phyloP scores from a whole-genome alignment of 805 yeast species.

The Lipomyces yamanashiensis region DNA sequence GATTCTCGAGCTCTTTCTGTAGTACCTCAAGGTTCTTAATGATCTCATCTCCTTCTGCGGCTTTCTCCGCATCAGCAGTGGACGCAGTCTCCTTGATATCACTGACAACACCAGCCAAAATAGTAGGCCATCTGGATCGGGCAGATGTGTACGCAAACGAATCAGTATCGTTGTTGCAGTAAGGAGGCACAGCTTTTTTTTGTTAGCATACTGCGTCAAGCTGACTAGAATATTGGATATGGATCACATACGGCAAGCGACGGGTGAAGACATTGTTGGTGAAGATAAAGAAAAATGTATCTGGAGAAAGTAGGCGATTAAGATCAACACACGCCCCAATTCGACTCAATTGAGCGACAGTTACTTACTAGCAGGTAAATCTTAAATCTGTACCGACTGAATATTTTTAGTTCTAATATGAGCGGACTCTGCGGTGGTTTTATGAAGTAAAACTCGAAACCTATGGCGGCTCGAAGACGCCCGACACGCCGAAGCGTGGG shows the following conservation, averaged over 20 bases:
- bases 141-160: constrained; percentile 87
- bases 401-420: neutral
- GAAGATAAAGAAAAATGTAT: too few species aligned
- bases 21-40: constrained; percentile 20
- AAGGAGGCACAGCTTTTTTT: constrained; percentile 43
- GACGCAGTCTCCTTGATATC: constrained; percentile 55
- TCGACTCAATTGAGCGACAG: too few species aligned
- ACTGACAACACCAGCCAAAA: constrained; percentile 66
- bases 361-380: too few species aligned
- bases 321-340: neutral
- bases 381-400: too few species aligned
- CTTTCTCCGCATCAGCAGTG: constrained; percentile 40
- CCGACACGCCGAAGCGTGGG: neutral
- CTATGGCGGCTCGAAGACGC: constrained; percentile 12
- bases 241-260: constrained; percentile 12
- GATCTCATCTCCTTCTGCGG: constrained; percentile 53
- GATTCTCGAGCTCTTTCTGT: constrained; percentile 53
- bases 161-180: constrained; percentile 66
- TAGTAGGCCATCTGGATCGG: constrained; percentile 83
- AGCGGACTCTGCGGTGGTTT: neutral
- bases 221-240: neutral
- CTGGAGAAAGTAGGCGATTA: neutral
- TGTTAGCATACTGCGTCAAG: neutral
- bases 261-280: constrained; percentile 8
- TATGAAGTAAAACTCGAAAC: neutral